These are phyloP conservation scores for Yamadazyma endophytica DNA, from an alignment of 805 yeast genomes.

Conservation along the genomic window DNA sequence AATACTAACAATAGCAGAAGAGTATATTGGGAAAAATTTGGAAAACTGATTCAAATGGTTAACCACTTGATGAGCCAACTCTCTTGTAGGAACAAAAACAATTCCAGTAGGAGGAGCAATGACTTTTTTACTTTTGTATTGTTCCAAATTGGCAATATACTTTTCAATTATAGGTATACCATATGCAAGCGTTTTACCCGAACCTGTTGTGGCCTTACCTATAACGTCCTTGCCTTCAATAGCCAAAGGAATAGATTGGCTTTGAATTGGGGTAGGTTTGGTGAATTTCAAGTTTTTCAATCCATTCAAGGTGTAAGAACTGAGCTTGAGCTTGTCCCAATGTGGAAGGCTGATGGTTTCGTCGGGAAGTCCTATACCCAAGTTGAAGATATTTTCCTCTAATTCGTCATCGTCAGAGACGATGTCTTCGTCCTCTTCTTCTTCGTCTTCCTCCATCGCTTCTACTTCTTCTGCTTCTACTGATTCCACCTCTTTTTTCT, in stretches of 20 bases:
- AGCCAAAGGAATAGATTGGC: constrained; percentile 68
- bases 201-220: constrained; percentile 97
- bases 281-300: constrained; percentile 53
- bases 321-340: constrained; percentile 54
- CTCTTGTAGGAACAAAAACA: constrained; percentile 93
- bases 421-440: constrained; percentile 15
- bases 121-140: constrained; percentile 15
- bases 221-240: constrained; percentile 74
- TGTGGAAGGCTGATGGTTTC: constrained; percentile 50
- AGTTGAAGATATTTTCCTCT: constrained; percentile 21
- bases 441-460: constrained; percentile 18
- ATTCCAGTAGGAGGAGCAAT: constrained; percentile 60
- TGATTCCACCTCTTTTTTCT: constrained; percentile 15
- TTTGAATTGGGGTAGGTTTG: constrained; percentile 84
- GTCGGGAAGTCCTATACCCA: constrained; percentile 24
- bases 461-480: constrained; percentile 13
- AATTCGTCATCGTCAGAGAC: constrained; percentile 6
- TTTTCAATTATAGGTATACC: constrained; percentile 87
- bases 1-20: constrained; percentile 62
- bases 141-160: constrained; percentile 29
- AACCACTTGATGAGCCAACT: constrained; percentile 89
- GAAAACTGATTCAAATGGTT: constrained; percentile 65
- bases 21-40: constrained; percentile 47
- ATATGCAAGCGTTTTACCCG: constrained; percentile 95
- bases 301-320: constrained; percentile 59